phyloP scores from a whole-genome alignment of 1,284 basidiomycete genomes.

The Ceratobasidium sp. region DNA sequence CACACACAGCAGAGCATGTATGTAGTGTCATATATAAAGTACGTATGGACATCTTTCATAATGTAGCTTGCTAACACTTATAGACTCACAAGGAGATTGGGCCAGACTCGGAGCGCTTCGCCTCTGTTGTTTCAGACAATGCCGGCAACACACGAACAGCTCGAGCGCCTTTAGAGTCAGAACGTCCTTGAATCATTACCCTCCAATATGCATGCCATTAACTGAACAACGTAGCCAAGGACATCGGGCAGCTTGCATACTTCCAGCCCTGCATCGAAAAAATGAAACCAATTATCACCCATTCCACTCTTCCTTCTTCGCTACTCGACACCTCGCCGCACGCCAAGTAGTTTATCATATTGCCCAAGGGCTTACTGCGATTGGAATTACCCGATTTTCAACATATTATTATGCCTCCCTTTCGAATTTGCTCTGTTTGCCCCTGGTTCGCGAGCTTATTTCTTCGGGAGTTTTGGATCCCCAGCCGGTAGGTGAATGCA shows the following conservation, averaged over 20 bases:
- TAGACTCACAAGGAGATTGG: conserved; percentile 54
- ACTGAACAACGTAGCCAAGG: conserved; percentile 54
- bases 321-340: conserved; percentile 50
- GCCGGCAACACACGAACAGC: conserved; percentile 57
- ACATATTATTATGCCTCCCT: conserved; percentile 51
- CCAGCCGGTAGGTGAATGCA: neutral
- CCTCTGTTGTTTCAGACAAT: conserved; percentile 55
- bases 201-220: conserved; percentile 57
- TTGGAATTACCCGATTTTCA: conserved; percentile 56
- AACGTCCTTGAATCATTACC: conserved; percentile 54
- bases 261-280: conserved; percentile 52
- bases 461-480: conserved; percentile 30
- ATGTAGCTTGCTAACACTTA: conserved; percentile 40
- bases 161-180: conserved; percentile 49
- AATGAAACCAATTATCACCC: conserved; percentile 51
- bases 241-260: conserved; percentile 55
- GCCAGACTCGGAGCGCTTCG: conserved; percentile 51
- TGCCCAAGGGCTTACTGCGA: conserved; percentile 53
- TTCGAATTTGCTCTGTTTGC: conserved; percentile 11
- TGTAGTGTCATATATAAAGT: conserved; percentile 18
- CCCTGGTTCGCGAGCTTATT: conserved; percentile 9
- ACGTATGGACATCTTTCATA: neutral
- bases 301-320: conserved; percentile 54
- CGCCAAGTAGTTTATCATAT: conserved; percentile 48
- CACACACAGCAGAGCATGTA: conserved; percentile 36